Evolutionary conservation across 1,284 basidiomycete species (phyloP).

Genomic region (Fistulinella cinereoalba): DNA sequence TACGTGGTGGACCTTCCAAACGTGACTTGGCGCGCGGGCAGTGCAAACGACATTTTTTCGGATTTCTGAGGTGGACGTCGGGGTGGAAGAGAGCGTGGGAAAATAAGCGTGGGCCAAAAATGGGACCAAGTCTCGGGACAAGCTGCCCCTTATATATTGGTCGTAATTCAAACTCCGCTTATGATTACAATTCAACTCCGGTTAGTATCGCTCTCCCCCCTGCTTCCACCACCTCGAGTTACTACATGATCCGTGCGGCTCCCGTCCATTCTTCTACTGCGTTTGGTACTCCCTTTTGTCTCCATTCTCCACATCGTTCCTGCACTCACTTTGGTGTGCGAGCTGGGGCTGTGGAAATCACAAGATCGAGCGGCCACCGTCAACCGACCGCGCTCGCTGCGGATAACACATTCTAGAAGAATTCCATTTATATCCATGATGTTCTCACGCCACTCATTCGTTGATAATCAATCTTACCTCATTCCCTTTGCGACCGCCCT

Average conservation of each 20-base stretch:
- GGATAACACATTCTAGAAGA: slow-evolving; percentile 25
- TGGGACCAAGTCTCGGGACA: slow-evolving; percentile 8
- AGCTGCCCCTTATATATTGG: slow-evolving; percentile 29
- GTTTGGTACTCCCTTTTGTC: neutral
- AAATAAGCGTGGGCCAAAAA: slow-evolving; percentile 28
- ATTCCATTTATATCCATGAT: slow-evolving; percentile 12
- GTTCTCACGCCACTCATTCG: slow-evolving; percentile 10
- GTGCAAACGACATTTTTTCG: slow-evolving; percentile 61
- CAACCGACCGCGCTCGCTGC: slow-evolving; percentile 3
- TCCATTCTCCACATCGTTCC: neutral
- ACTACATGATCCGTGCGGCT: slow-evolving; percentile 13
- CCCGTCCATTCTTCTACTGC: neutral
- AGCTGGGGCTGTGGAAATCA: too few relatives aligned
- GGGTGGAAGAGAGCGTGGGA: slow-evolving; percentile 30
- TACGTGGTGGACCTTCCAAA: slow-evolving; percentile 62
- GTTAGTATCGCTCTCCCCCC: slow-evolving; percentile 15
- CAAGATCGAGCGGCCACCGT: neutral
- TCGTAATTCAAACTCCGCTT: slow-evolving; percentile 30
- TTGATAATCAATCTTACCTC: slow-evolving; percentile 7
- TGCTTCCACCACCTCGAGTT: slow-evolving; percentile 24
- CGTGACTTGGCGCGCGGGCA: slow-evolving; percentile 73
- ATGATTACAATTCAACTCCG: slow-evolving; percentile 19
- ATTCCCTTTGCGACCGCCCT: neutral
- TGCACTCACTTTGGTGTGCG: neutral
- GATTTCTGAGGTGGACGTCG: slow-evolving; percentile 19